A percentile compares a stretch with the other conserved stretches of the same genome.
These are phyloP conservation scores for Colletotrichum neosansevieriae DNA, from an alignment of 2,329 filamentous ascomycete species.

Conservation along the genomic window DNA sequence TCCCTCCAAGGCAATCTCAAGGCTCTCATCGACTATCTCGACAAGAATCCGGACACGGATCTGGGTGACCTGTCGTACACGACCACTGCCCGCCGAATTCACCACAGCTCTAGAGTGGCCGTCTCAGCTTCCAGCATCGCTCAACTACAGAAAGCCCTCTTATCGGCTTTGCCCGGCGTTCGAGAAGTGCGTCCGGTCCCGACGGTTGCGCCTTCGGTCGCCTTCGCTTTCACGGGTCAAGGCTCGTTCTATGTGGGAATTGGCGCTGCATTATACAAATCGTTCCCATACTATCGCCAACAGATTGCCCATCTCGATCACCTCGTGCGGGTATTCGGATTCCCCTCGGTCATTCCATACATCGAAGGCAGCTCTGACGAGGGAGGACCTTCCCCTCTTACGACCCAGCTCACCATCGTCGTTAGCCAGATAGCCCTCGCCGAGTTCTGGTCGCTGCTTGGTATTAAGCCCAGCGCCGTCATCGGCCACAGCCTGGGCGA, in stretches of 20 bases:
- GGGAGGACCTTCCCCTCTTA: not conserved
- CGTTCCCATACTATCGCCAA: slow-evolving; percentile 60
- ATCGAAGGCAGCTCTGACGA: not conserved
- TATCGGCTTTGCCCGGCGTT: not conserved
- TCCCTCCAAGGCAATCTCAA: slow-evolving; percentile 70
- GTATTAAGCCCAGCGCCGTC: slow-evolving; percentile 66
- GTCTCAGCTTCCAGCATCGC: slow-evolving; percentile 53
- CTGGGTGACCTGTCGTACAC: slow-evolving; percentile 73
- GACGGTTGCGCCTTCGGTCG: slow-evolving; percentile 44
- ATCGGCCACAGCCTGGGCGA: slow-evolving; percentile 76
- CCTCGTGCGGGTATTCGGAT: slow-evolving; percentile 58
- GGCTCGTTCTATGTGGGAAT: slow-evolving; percentile 65
- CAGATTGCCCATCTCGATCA: slow-evolving; percentile 54
- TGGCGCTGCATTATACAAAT: slow-evolving; percentile 63
- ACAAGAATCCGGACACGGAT: slow-evolving; percentile 54
- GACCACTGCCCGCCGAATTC: slow-evolving; percentile 73
- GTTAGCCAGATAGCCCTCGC: slow-evolving; percentile 69
- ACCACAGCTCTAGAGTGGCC: slow-evolving; percentile 56
- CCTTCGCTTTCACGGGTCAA: slow-evolving; percentile 68
- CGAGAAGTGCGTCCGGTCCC: not conserved
- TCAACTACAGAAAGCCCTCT: not conserved
- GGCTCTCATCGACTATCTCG: slow-evolving; percentile 65
- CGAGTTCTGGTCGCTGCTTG: slow-evolving; percentile 67
- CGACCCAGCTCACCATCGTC: slow-evolving; percentile 59
- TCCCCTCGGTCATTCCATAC: not conserved